Evolutionary conservation across 352 stramenopile genomes (phyloP), one percentile per base, ranked within the genome.

Genomic region (Globisporangium irregulare): DNA sequence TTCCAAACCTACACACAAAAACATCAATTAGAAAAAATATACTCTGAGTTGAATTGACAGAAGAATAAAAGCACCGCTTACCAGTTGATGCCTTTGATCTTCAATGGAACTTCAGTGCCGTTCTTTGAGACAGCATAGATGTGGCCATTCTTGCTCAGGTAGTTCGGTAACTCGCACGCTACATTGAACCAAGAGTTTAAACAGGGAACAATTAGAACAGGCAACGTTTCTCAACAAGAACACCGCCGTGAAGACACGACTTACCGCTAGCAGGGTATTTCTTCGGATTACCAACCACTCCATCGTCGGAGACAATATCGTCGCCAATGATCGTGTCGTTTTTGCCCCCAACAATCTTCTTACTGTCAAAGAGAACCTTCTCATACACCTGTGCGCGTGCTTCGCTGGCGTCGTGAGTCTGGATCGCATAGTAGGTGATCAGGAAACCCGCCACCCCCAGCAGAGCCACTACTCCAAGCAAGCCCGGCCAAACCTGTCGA

Each of bases 61-160:
- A 55, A 55, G 48, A 24, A 27, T 1, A 55, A 8, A 27, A 25
- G 3, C 48, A 55, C n/a, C n/a, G 10, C 48, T 14, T 15, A 55
- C 84, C 85, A 93, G 62, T 93, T 93, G 73, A 90, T 79, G 14
- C 86, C 86, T 62, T 93, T 93, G 74, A 93, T 91, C 25, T 74
- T 60, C 8, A 93, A 60, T 0, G 77, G 60, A 14, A 90, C 82
- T 14, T 82, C 77, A 0, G 77, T 85, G 9, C 86, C 82, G 59
- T 90, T 89, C 34, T 76, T 69, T 1, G 80, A 77, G 9, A 89
- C 69, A 15, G 76, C 84, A 32, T 78, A 77, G 55, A 94, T 86
- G 27, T 77, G 74, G 12, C 81, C 82, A 41, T 92, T 85, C 61
- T 90, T 89, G 72, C 81, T 92, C 51, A 81, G 65, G 59, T 92